phyloP scores from a whole-genome alignment of 2,329 filamentous ascomycete species.

The Dryadomyces quercus-mongolicae region DNA sequence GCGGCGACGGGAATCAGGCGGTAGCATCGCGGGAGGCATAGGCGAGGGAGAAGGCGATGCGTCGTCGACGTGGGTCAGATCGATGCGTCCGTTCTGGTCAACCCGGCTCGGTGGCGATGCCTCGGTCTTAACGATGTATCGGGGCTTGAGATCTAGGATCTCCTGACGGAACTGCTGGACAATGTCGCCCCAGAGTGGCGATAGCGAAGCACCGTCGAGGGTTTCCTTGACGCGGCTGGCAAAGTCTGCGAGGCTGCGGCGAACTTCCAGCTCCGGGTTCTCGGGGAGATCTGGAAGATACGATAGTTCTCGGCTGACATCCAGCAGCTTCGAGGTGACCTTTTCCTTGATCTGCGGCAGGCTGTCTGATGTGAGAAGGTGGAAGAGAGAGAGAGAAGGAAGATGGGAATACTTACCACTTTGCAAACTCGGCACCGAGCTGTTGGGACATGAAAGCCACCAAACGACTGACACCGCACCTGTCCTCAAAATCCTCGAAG shows the following conservation, averaged over 20 bases:
- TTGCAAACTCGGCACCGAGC: conserved; percentile 40
- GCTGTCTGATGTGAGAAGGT: conserved; percentile 7
- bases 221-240: conserved; percentile 38
- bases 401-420: conserved; percentile 25
- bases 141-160: conserved; percentile 33
- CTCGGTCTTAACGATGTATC: conserved; percentile 25
- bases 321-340: conserved; percentile 31
- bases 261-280: conserved; percentile 56
- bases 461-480: conserved; percentile 41
- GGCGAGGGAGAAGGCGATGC: background rate
- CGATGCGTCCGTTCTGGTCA: conserved; percentile 21
- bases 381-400: background rate
- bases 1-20: background rate
- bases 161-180: conserved; percentile 38
- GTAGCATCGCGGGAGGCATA: background rate
- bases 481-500: conserved; percentile 33
- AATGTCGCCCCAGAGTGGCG: conserved; percentile 30
- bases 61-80: conserved; percentile 23
- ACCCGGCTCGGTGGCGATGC: background rate
- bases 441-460: conserved; percentile 39
- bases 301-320: conserved; percentile 42
- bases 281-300: conserved; percentile 54
- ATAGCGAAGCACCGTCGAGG: conserved; percentile 33
- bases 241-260: conserved; percentile 46
- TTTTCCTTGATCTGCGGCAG: conserved; percentile 35